phyloP scores from a whole-genome alignment of 2,329 filamentous ascomycete species.

The Bipolaris gigantea region DNA sequence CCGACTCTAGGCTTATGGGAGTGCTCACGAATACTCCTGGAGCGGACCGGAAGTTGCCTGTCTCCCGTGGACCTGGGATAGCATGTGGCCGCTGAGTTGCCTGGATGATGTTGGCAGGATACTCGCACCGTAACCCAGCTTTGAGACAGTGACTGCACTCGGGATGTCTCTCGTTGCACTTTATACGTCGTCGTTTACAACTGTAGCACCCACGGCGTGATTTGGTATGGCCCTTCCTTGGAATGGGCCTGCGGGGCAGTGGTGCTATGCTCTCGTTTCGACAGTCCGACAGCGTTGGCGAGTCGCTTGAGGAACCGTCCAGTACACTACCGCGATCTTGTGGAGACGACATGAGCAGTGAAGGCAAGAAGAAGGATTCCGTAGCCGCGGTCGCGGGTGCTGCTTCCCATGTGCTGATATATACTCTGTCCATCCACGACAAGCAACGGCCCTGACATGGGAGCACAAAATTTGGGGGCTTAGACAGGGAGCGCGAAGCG shows the following conservation, averaged over 20 bases:
- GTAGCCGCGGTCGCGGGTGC: constrained; percentile 20
- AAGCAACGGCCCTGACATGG: constrained; percentile 19
- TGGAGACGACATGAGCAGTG: constrained; percentile 25
- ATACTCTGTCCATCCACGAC: constrained; percentile 21
- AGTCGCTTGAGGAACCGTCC: constrained; percentile 39
- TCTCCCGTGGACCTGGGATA: constrained; percentile 31
- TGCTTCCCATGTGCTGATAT: constrained; percentile 31
- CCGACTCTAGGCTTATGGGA: constrained; percentile 3
- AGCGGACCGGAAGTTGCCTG: constrained; percentile 34
- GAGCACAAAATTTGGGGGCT: background rate
- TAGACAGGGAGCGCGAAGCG: constrained; percentile 22
- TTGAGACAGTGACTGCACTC: constrained; percentile 66
- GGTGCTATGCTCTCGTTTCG: constrained; percentile 23
- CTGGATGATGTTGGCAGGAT: constrained; percentile 53
- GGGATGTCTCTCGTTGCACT: constrained; percentile 69
- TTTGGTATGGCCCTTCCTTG: constrained; percentile 65
- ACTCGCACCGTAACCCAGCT: constrained; percentile 64
- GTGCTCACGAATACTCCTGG: constrained; percentile 40
- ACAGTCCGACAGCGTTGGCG: constrained; percentile 30
- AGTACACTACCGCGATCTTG: constrained; percentile 22
- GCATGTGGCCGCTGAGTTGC: constrained; percentile 24
- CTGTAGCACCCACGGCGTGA: constrained; percentile 67
- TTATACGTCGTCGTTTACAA: constrained; percentile 68
- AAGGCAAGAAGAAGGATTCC: constrained; percentile 17
- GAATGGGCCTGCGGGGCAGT: constrained; percentile 41